Evolutionary conservation across 1,284 basidiomycete genomes (phyloP), one percentile per base, ranked within the genome.

Genomic region (Trametes sp.): DNA sequence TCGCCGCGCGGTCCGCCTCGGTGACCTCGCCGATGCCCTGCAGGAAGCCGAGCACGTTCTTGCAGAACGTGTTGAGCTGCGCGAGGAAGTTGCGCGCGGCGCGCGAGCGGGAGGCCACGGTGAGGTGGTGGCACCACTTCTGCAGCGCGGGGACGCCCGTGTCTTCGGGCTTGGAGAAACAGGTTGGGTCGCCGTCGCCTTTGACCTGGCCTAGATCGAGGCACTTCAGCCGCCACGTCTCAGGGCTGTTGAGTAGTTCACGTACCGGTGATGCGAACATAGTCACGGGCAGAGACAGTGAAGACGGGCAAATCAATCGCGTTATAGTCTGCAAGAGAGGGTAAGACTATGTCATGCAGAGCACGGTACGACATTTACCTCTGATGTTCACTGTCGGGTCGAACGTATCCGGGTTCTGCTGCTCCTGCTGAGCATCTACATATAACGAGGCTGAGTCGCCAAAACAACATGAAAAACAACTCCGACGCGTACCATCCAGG

Each of bases 301-400:
- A 88, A 88, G 13, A 87, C 85, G 4, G 87, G 87, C 4, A 88
- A 78, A 62, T 87, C 78, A 57, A 88, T 86, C 1, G 78, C 79
- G 26, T 81, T 78, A 63, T 87, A 87, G 68, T 88, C 86, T 87
- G 57, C 28, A 8, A 38, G 33, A 24, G 33, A 19, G 2, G 21
- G 48, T 42, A 28, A 54, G 6, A 51, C 10, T 55, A 57, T 6
- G 19, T 42, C 54, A 42, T 28, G 16, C 53, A 23, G 7, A 29
- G 11, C 10, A n/a, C 38, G 23, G 2, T 21, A 14, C 29, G 16
- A 14, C 16, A 72, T 79, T 44, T 69, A 85, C 84, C 78, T 65
- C 86, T 80, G 54, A 84, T 61, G 54, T 84, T 79, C 24, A 76
- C 71, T n/a, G 73, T 77, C 0, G 85, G 85, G 67, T 87, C 80